A percentile compares a stretch with the other conserved stretches of the same genome.
Conservation (phyloP, 768 basidiomycete genomes). For the Serendipita sp. region DNA sequence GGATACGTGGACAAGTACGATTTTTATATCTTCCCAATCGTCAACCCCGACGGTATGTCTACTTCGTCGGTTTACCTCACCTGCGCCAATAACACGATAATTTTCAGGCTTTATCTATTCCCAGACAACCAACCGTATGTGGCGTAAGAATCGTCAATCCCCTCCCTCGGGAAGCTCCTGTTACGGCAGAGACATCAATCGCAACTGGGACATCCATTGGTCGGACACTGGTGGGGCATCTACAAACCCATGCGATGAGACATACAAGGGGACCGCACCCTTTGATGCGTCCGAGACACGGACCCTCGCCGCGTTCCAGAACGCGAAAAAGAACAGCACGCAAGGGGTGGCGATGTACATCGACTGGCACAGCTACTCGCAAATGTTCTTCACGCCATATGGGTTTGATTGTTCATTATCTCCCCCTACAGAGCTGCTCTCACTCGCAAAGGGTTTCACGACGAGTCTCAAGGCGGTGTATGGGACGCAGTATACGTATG, state of each 20-base stretch:
- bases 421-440: neutral
- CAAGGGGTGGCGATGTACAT: neutral
- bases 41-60: neutral
- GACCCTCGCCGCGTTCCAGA: neutral
- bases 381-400: slow-evolving; percentile 6
- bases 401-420: neutral
- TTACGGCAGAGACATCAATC: slow-evolving; percentile 1
- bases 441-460: slow-evolving; percentile 1
- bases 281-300: neutral
- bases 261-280: neutral
- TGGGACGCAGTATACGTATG: neutral
- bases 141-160: slow-evolving; percentile 3
- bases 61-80: too few species aligned
- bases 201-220: slow-evolving; percentile 5
- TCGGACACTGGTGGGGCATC: neutral
- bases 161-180: neutral
- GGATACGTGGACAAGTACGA: slow-evolving; percentile 1
- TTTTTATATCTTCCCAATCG: slow-evolving; percentile 3
- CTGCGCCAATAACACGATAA: too few species aligned
- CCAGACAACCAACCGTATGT: neutral
- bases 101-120: neutral
- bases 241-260: slow-evolving; percentile 4
- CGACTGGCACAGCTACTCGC: neutral
- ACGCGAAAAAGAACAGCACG: slow-evolving; percentile 2
- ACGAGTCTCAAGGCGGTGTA: neutral